These are phyloP conservation scores for Venturia asperata DNA, from an alignment of 2,329 filamentous ascomycete species.

Conservation along the genomic window DNA sequence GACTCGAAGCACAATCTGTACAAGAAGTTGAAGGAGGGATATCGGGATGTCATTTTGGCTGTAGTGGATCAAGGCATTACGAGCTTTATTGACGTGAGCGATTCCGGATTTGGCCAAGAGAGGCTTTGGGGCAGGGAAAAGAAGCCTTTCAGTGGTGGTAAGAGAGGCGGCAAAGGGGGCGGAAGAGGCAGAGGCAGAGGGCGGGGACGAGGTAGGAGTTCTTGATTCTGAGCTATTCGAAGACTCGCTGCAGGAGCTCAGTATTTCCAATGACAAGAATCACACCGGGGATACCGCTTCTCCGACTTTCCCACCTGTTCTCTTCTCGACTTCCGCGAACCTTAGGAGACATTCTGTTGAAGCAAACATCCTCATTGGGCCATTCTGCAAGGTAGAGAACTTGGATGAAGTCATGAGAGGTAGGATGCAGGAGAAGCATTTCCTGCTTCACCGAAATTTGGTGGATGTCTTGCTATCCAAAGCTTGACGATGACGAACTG, in stretches of 20 bases:
- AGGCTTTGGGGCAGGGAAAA: constrained; percentile 44
- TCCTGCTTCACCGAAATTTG: too few relatives aligned
- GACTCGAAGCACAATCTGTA: constrained; percentile 54
- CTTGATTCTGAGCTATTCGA: neutral
- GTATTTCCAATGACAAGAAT: too few relatives aligned
- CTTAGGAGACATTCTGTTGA: too few relatives aligned
- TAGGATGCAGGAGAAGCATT: too few relatives aligned
- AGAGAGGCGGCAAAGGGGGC: constrained; percentile 16
- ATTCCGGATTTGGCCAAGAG: constrained; percentile 69
- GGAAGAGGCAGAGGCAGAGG: constrained; percentile 14
- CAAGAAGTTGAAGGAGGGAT: constrained; percentile 68
- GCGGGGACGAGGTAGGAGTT: constrained; percentile 13
- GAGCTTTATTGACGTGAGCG: constrained; percentile 75
- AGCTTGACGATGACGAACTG: too few relatives aligned
- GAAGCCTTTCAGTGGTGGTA: constrained; percentile 13
- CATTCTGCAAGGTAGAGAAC: too few relatives aligned
- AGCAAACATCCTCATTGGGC: too few relatives aligned
- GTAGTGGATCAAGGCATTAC: constrained; percentile 85
- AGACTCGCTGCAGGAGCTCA: neutral
- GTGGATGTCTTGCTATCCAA: too few relatives aligned
- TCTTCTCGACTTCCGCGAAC: too few relatives aligned
- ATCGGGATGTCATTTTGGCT: constrained; percentile 75
- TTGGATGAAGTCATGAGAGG: too few relatives aligned
- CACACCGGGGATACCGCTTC: too few relatives aligned
- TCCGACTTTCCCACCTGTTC: too few relatives aligned